A percentile compares a stretch with the other conserved stretches of the same genome.
Evolutionary conservation across 352 stramenopile species (phyloP).

Genomic region (Phytopythium cucurbitacearum): DNA sequence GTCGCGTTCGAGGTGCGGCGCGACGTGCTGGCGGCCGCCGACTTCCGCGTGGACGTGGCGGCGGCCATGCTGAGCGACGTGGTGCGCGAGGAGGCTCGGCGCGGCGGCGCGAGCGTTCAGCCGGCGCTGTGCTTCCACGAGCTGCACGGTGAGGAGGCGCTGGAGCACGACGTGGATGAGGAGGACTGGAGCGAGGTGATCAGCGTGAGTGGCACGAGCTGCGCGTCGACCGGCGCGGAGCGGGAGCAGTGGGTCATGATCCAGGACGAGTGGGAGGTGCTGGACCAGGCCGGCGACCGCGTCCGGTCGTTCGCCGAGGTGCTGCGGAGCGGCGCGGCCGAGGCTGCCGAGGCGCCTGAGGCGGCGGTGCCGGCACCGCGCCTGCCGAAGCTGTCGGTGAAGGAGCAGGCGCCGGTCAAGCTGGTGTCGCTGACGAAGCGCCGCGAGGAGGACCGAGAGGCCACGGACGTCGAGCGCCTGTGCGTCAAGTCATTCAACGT

Average conservation of each 20-base stretch:
- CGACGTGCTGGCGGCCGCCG: conserved; percentile 59
- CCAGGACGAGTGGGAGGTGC: conserved; percentile 73
- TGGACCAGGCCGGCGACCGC: conserved; percentile 40
- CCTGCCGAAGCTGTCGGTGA: conserved; percentile 16
- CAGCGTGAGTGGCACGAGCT: conserved; percentile 13
- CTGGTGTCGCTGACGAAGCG: conserved; percentile 13
- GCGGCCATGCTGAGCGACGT: conserved; percentile 59
- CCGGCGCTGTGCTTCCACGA: conserved; percentile 27
- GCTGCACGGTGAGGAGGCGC: conserved; percentile 25
- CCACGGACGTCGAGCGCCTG: conserved; percentile 19
- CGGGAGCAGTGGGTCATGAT: conserved; percentile 49
- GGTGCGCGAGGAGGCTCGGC: conserved; percentile 16
- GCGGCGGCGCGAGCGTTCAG: neutral
- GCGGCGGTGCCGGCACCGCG: conserved; percentile 3
- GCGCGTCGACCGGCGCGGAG: conserved; percentile 15
- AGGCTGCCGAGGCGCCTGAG: neutral
- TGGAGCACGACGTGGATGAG: conserved; percentile 21
- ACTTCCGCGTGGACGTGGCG: conserved; percentile 60
- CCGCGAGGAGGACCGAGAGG: conserved; percentile 11
- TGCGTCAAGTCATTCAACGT: conserved; percentile 58
- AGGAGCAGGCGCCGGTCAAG: conserved; percentile 14
- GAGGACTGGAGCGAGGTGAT: conserved; percentile 59
- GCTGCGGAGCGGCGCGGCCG: conserved; percentile 16
- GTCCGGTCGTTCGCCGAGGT: conserved; percentile 62
- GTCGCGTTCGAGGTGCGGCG: conserved; percentile 40